These are phyloP conservation scores for Akanthomyces uredinophilus DNA, from an alignment of 2,329 filamentous ascomycete species.

Conservation along the genomic window DNA sequence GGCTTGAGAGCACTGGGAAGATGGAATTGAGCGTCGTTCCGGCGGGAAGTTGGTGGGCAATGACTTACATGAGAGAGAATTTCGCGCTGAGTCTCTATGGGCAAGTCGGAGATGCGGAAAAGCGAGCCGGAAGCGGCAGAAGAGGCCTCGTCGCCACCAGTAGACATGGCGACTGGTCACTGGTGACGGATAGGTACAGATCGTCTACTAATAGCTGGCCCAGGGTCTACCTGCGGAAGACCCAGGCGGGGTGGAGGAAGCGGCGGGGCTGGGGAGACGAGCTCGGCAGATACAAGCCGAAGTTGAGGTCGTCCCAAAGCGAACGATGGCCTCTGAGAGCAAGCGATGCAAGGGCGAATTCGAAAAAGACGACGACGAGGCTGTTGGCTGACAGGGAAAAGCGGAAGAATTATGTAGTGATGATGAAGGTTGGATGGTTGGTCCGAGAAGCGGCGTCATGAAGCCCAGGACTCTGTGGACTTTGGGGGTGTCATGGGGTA, in stretches of 20 bases:
- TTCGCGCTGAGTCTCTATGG: slow-evolving; percentile 43
- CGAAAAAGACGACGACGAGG: slow-evolving; percentile 9
- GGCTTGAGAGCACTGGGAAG: slow-evolving; percentile 41
- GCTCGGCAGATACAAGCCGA: not conserved
- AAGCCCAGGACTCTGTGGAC: not conserved
- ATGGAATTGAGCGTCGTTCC: slow-evolving; percentile 10
- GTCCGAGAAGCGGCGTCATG: slow-evolving; percentile 4
- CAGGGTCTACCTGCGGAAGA: slow-evolving; percentile 12
- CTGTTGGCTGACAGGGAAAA: not conserved
- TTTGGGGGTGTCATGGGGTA: not conserved
- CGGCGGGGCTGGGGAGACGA: not conserved
- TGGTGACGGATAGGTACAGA: slow-evolving; percentile 4
- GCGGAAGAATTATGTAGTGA: not conserved
- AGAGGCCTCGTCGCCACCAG: slow-evolving; percentile 26
- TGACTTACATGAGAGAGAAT: slow-evolving; percentile 42
- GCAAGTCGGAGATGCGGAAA: slow-evolving; percentile 36
- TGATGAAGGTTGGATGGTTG: slow-evolving; percentile 3
- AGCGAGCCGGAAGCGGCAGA: slow-evolving; percentile 18
- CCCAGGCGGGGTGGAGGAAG: slow-evolving; percentile 12
- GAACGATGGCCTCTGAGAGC: not conserved
- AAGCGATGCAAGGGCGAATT: not conserved
- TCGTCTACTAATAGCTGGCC: slow-evolving; percentile 1
- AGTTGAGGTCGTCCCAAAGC: not conserved
- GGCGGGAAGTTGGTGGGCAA: not conserved
- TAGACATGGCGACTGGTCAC: slow-evolving; percentile 29